Conservation (phyloP, 129 eudicot species). For the Solidago caesia region DNA sequence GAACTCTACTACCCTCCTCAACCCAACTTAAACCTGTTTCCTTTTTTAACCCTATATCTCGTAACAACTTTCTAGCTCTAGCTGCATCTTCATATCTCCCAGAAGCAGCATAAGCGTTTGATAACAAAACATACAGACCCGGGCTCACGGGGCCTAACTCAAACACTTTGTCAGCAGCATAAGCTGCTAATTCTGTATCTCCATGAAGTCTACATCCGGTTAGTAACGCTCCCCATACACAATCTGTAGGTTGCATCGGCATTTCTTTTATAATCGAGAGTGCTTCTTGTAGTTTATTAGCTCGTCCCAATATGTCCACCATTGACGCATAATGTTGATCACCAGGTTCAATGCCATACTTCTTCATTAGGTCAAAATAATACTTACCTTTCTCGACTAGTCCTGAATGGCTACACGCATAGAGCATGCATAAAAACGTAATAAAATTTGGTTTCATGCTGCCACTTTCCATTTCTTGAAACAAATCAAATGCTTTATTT, state of each 20-base stretch:
- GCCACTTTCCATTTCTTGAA: conserved; percentile 42
- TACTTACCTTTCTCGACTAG: conserved; percentile 65
- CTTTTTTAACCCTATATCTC: conserved; percentile 81
- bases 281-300: conserved; percentile 81
- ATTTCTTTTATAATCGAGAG: conserved; percentile 47
- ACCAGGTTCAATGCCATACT: conserved; percentile 59
- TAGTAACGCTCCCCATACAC: conserved; percentile 87
- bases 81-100: conserved; percentile 89
- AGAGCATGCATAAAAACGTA: conserved; percentile 67
- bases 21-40: conserved; percentile 98
- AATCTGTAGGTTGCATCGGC: conserved; percentile 80
- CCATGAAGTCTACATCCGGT: conserved; percentile 83
- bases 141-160: conserved; percentile 65
- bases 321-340: conserved; percentile 79
- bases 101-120: conserved; percentile 78
- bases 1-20: conserved; percentile 79
- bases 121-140: conserved; percentile 62
- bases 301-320: conserved; percentile 84
- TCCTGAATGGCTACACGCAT: conserved; percentile 93
- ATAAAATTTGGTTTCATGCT: conserved; percentile 78
- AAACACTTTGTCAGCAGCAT: conserved; percentile 79
- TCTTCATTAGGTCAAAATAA: conserved; percentile 67
- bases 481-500: conserved; percentile 50
- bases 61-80: conserved; percentile 65
- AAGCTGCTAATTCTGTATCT: conserved; percentile 70